Percentiles rank a stretch among this genome's conserved stretches.
phyloP scores from a whole-genome alignment of 1,139 yeast genomes.

The Kodamaea suecica region DNA sequence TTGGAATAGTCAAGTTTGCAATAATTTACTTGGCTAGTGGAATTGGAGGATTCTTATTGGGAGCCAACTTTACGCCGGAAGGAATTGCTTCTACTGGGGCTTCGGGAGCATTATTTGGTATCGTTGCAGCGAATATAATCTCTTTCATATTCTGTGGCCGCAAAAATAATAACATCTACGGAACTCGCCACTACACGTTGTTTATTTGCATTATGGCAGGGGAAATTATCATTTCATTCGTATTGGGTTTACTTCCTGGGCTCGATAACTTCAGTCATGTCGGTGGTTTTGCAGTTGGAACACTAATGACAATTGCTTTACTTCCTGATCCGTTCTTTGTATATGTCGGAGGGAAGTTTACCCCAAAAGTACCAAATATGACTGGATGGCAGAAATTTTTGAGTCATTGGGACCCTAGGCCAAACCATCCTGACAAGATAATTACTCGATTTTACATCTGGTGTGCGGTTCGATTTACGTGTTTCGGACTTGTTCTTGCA shows the following conservation, averaged over 20 bases:
- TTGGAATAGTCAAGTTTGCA: constrained; percentile 56
- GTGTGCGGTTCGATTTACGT: constrained; percentile 46
- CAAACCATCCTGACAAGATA: constrained; percentile 35
- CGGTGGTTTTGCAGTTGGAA: constrained; percentile 71
- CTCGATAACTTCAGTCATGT: constrained; percentile 74
- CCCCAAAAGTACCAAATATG: constrained; percentile 27
- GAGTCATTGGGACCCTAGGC: constrained; percentile 44
- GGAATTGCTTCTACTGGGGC: constrained; percentile 75
- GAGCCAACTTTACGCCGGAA: constrained; percentile 68
- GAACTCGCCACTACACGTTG: constrained; percentile 41
- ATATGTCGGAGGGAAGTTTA: constrained; percentile 40
- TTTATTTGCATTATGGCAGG: constrained; percentile 48
- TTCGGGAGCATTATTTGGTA: constrained; percentile 71
- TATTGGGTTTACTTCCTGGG: constrained; percentile 69
- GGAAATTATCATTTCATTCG: constrained; percentile 61
- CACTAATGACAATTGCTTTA: constrained; percentile 50
- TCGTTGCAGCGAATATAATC: constrained; percentile 60
- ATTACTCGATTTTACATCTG: constrained; percentile 42
- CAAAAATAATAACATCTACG: constrained; percentile 44
- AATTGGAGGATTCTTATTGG: constrained; percentile 64
- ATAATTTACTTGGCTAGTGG: constrained; percentile 63
- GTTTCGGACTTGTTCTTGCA: constrained; percentile 47
- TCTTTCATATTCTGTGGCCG: constrained; percentile 56
- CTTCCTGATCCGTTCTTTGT: constrained; percentile 58
- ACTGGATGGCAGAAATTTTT: constrained; percentile 39